These are phyloP conservation scores for Candida hungchunana DNA, from an alignment of 805 yeast genomes.

Conservation along the genomic window DNA sequence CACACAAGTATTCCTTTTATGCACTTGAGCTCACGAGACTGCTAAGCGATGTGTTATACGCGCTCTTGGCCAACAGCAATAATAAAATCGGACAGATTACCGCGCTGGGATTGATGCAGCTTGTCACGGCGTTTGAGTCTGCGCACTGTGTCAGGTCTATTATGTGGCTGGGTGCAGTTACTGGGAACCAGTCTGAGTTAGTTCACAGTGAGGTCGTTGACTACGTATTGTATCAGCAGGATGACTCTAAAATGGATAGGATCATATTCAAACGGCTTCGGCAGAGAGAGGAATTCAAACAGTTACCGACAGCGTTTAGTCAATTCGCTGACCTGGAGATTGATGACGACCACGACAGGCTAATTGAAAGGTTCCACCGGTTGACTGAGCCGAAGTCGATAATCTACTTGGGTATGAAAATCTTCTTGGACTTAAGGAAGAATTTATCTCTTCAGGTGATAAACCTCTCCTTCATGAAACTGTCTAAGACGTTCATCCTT, in stretches of 20 bases:
- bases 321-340: slow-evolving; percentile 2
- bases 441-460: background rate
- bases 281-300: background rate
- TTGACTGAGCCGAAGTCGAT: background rate
- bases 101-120: background rate
- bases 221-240: slow-evolving; percentile 1
- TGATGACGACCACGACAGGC: slow-evolving; percentile 3
- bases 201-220: no score
- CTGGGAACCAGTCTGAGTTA: background rate
- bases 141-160: background rate
- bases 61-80: background rate
- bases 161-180: slow-evolving; percentile 3
- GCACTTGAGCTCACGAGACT: background rate
- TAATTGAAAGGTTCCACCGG: background rate
- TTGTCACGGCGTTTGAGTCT: slow-evolving; percentile 1
- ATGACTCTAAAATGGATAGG: slow-evolving; percentile 1
- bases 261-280: background rate
- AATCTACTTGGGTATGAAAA: background rate
- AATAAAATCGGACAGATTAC: background rate
- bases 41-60: background rate
- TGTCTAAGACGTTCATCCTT: slow-evolving; percentile 1
- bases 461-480: slow-evolving; percentile 1
- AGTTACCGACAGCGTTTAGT: background rate
- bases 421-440: background rate
- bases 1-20: slow-evolving; percentile 2